Percentiles rank a stretch among this genome's conserved stretches.
These are phyloP conservation scores for Rosa lucieae DNA, from an alignment of 306 rosid species.

Conservation along the genomic window DNA sequence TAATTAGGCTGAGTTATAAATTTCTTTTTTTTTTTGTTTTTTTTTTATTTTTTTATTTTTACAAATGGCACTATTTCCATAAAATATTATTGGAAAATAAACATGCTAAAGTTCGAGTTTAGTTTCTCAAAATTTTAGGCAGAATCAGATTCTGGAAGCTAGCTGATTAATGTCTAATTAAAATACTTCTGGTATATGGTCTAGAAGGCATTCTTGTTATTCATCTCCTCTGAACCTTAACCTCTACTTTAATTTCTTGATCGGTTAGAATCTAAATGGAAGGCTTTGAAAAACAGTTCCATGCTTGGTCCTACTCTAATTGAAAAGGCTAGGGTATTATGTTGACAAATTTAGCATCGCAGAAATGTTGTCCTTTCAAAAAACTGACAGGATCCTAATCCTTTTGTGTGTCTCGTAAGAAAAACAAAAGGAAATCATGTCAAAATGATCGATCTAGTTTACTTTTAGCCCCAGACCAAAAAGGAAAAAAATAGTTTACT, in stretches of 20 bases:
- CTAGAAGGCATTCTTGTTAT: neutral
- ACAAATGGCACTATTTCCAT: too few species aligned
- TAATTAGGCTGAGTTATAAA: too few species aligned
- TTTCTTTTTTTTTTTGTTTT: too few species aligned
- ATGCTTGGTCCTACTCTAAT: conserved; percentile 8
- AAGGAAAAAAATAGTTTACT: too few species aligned
- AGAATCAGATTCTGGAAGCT: neutral
- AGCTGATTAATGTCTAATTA: neutral
- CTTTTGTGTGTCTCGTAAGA: neutral
- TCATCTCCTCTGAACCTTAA: neutral
- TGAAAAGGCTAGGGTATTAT: neutral
- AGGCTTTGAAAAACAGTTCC: neutral
- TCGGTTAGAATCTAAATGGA: neutral
- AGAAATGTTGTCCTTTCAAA: neutral
- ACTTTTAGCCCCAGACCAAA: too few species aligned
- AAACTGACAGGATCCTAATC: neutral
- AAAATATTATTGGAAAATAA: too few species aligned
- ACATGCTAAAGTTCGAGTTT: too few species aligned
- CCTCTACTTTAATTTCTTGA: neutral
- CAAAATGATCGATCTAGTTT: neutral
- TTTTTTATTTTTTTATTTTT: accelerated
- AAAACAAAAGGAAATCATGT: neutral
- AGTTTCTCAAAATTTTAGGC: neutral
- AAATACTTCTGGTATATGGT: neutral
- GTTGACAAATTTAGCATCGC: neutral